Base-by-base conservation (phyloP, 305 asterid species). In the Ruellia speciosa region DNA sequence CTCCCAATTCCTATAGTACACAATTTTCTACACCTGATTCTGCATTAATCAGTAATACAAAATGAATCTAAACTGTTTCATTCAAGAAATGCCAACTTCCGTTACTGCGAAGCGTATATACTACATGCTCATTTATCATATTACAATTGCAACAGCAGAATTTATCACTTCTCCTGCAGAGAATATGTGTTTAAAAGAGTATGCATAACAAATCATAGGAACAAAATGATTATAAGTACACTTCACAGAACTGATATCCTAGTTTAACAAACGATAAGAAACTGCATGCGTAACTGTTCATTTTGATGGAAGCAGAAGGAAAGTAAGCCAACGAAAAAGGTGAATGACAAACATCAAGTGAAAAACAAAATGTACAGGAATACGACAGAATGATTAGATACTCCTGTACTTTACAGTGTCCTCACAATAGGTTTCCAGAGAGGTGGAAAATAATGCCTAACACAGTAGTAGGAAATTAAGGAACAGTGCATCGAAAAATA, bases 221-320 rank as follows among this genome's bases (percentile, higher is more conserved):
- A 6, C 9, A 10, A 37, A 6, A 37, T 14, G 15, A 43, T 4
- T 43, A 10, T 1, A 43, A 3, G 48, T 14, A 7, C 11, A 3
- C 48, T 6, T 14, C 4, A 43, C 15, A 10, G n/a, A 43, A 3
- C 5, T 7, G 15, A 14, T 43, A 6, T 5, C 15, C 15, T 43
- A 43, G 12, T 37, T 7, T 34, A 19, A n/a, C 28, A 62, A 41
- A 35, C 8, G 39, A 46, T 52, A 62, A n/a, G 41, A 37, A 20
- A 28, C 47, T 13, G 46, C 46, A 46, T 14, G 14, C 24, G 58
- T 18, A 51, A 50, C n/a, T n/a, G n/a, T n/a, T 13, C 49, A 28
- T 33, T 33, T 37, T 40, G 62, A 57, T 31, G 57, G 60, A n/a
- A 18, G 28, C 52, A 56, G 18, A 46, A 28, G 28, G 60, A 17